These are phyloP conservation scores for Geosmithia morbida DNA, from an alignment of 2,329 filamentous ascomycete genomes.

Conservation along the genomic window DNA sequence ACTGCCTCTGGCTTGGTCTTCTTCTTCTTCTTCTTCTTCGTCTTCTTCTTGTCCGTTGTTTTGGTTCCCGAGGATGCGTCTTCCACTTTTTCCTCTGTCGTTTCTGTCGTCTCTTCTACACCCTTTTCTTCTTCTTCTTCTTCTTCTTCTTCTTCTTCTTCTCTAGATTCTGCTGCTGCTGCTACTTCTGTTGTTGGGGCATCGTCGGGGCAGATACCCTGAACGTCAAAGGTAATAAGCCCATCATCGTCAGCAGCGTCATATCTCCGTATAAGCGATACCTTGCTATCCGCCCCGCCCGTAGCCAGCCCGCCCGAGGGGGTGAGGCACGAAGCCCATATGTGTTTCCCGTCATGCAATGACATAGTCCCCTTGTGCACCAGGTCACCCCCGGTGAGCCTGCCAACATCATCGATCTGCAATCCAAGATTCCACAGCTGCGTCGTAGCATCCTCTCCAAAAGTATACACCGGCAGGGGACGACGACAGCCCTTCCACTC, in stretches of 20 bases:
- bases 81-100: too few species aligned
- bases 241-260: not conserved
- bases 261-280: conserved; percentile 30
- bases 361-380: conserved; percentile 39
- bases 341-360: conserved; percentile 74
- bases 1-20: conserved; percentile 23
- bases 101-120: too few species aligned
- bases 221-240: conserved; percentile 13
- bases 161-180: not conserved
- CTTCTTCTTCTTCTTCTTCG: conserved; percentile 1
- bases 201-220: conserved; percentile 13
- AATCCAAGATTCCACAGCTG: conserved; percentile 53
- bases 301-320: conserved; percentile 22
- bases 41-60: too few species aligned
- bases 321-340: conserved; percentile 58
- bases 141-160: not conserved
- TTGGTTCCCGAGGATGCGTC: too few species aligned
- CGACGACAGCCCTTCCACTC: conserved; percentile 4
- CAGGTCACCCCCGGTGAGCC: conserved; percentile 16
- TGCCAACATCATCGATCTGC: conserved; percentile 2
- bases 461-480: conserved; percentile 49
- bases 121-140: not conserved
- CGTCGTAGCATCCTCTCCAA: conserved; percentile 71
- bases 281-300: conserved; percentile 73
- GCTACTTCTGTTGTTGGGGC: not conserved